These are phyloP conservation scores for Phyllosticta ampelicida DNA, from an alignment of 2,329 filamentous ascomycete species.

Conservation along the genomic window DNA sequence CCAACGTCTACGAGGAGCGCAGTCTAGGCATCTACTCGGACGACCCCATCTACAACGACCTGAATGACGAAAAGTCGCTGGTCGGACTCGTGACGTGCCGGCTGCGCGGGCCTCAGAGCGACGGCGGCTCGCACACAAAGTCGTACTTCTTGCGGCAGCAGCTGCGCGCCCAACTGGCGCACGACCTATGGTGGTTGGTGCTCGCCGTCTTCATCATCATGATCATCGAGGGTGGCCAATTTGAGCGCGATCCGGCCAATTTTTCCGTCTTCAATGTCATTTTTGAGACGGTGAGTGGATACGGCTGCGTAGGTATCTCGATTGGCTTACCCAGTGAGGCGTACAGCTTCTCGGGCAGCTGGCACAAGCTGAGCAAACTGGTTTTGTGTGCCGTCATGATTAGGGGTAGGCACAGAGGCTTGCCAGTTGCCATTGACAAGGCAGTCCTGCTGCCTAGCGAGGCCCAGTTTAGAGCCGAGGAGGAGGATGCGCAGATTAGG, in stretches of 20 bases:
- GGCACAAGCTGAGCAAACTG: slow-evolving; percentile 42
- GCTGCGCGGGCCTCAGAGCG: not conserved
- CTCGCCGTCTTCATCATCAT: slow-evolving; percentile 36
- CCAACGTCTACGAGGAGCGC: slow-evolving; percentile 50
- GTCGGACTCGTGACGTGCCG: slow-evolving; percentile 12
- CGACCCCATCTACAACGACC: slow-evolving; percentile 17
- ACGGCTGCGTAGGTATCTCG: slow-evolving; percentile 34
- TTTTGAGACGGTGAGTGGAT: slow-evolving; percentile 34
- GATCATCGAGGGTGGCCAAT: slow-evolving; percentile 31
- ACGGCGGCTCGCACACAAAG: slow-evolving; percentile 19
- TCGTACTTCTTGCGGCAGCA: slow-evolving; percentile 32
- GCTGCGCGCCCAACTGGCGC: slow-evolving; percentile 35
- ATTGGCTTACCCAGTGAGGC: slow-evolving; percentile 34
- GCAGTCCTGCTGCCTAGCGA: slow-evolving; percentile 31
- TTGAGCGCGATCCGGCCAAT: slow-evolving; percentile 24
- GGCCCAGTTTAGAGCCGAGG: slow-evolving; percentile 18
- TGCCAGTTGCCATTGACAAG: slow-evolving; percentile 45
- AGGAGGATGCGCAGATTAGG: slow-evolving; percentile 22
- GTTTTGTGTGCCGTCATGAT: slow-evolving; percentile 47
- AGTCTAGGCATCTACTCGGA: slow-evolving; percentile 48
- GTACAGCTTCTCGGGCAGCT: slow-evolving; percentile 39
- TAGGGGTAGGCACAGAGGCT: slow-evolving; percentile 43
- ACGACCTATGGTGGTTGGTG: slow-evolving; percentile 37
- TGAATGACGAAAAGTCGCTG: slow-evolving; percentile 1
- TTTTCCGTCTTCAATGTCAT: slow-evolving; percentile 36